phyloP scores from a whole-genome alignment of 108 stramenopile genomes.

The Stephanodiscus triporus region DNA sequence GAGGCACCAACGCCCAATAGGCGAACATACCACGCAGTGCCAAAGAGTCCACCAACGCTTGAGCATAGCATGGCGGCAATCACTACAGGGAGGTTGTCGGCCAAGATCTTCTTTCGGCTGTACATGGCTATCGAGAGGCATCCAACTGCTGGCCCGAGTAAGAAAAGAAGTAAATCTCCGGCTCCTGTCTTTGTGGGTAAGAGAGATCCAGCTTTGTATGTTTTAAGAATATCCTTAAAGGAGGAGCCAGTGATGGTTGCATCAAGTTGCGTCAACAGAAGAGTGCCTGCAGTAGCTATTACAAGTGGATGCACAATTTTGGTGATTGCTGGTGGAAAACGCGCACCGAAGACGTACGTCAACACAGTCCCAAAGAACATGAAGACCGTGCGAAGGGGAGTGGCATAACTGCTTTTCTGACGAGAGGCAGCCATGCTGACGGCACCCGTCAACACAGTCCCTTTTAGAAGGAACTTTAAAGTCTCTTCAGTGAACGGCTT shows the following conservation, averaged over 20 bases:
- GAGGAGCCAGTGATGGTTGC: slow-evolving; percentile 47
- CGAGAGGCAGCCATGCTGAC: slow-evolving; percentile 47
- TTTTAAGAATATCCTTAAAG: slow-evolving; percentile 42
- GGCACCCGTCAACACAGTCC: slow-evolving; percentile 44
- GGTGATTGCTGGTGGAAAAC: slow-evolving; percentile 44
- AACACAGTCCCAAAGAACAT: slow-evolving; percentile 46
- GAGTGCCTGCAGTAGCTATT: slow-evolving; percentile 44
- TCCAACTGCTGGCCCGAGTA: slow-evolving; percentile 59
- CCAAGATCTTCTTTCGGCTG: slow-evolving; percentile 54
- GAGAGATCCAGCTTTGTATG: slow-evolving; percentile 50
- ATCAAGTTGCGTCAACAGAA: slow-evolving; percentile 39
- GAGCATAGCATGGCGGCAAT: slow-evolving; percentile 42
- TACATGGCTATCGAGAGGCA: slow-evolving; percentile 59
- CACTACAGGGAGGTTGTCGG: slow-evolving; percentile 46
- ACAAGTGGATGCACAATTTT: slow-evolving; percentile 60
- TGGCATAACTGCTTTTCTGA: slow-evolving; percentile 25
- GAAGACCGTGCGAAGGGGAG: slow-evolving; percentile 49
- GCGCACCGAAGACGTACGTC: slow-evolving; percentile 53
- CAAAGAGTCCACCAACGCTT: slow-evolving; percentile 52
- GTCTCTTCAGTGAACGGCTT: slow-evolving; percentile 53
- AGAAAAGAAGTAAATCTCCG: slow-evolving; percentile 66
- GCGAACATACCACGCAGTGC: slow-evolving; percentile 54
- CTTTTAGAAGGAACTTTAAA: slow-evolving; percentile 36
- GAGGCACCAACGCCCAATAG: slow-evolving; percentile 42
- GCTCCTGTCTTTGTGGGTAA: slow-evolving; percentile 45